Conservation (phyloP, 2,329 filamentous ascomycete genomes). For the Geosmithia flava region DNA sequence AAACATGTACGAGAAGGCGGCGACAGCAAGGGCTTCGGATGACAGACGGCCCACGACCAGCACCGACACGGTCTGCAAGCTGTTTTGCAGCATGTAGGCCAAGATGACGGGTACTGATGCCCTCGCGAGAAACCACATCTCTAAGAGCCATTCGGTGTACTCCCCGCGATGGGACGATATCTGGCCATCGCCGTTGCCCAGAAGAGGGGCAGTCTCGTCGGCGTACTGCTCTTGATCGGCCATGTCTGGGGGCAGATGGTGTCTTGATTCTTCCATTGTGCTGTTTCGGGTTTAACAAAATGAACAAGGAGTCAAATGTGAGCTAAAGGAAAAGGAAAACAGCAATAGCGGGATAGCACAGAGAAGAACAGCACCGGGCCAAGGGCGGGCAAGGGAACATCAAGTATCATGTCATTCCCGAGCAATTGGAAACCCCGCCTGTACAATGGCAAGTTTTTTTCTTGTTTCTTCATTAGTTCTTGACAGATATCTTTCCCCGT, state of each 20-base stretch:
- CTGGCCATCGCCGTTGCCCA: not conserved
- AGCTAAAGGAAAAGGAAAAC: not conserved
- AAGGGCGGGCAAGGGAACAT: not conserved
- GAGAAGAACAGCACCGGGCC: not conserved
- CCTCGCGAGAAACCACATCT: conserved; percentile 40
- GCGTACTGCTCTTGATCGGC: not conserved
- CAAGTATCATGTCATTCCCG: not conserved
- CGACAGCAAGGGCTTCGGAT: conserved; percentile 66
- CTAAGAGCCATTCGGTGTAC: conserved; percentile 9
- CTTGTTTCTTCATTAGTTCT: not conserved
- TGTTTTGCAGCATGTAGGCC: conserved; percentile 78
- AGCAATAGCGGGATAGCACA: no score
- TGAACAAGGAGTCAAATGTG: not conserved
- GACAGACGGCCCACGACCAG: conserved; percentile 70
- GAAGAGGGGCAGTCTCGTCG: conserved; percentile 9
- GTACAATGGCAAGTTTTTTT: not conserved
- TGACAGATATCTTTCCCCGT: not conserved
- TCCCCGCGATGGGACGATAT: not conserved
- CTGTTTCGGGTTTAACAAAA: not conserved
- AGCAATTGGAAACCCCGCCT: not conserved
- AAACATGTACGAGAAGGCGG: conserved; percentile 89
- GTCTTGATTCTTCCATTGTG: not conserved
- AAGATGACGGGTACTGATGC: conserved; percentile 68
- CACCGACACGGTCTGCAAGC: conserved; percentile 70
- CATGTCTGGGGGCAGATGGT: not conserved